phyloP scores from a whole-genome alignment of 768 basidiomycete species.

The Naganishia randhawae region DNA sequence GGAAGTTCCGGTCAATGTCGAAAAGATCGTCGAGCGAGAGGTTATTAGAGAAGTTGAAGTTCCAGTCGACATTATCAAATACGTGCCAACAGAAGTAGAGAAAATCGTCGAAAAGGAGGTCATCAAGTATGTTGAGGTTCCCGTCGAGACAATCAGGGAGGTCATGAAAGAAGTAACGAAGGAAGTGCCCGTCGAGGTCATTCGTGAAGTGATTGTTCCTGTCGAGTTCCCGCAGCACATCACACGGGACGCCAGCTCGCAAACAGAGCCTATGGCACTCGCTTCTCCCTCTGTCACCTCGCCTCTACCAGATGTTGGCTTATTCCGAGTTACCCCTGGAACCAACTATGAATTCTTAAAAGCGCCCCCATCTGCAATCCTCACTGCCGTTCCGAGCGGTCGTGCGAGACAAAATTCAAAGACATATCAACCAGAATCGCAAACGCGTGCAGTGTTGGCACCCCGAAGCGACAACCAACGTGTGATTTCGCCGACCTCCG shows the following conservation, averaged over 20 bases:
- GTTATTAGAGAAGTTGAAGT: constrained; percentile 42
- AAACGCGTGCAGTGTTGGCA: not conserved
- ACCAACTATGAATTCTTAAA: constrained; percentile 50
- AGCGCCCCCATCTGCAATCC: constrained; percentile 36
- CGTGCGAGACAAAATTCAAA: constrained; percentile 4
- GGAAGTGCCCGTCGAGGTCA: constrained; percentile 36
- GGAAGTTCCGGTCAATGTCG: constrained; percentile 40
- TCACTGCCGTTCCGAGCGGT: not conserved
- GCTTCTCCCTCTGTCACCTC: constrained; percentile 25
- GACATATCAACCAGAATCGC: constrained; percentile 2
- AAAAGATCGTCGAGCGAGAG: constrained; percentile 39
- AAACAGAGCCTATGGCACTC: constrained; percentile 34
- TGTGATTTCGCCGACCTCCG: not conserved
- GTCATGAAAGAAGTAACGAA: constrained; percentile 33
- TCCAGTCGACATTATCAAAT: constrained; percentile 34
- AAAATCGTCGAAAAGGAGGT: constrained; percentile 38
- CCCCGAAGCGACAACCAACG: constrained; percentile 3
- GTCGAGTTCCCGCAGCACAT: constrained; percentile 32
- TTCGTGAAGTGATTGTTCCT: constrained; percentile 40
- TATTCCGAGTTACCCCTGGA: constrained; percentile 43
- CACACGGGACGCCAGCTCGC: constrained; percentile 28
- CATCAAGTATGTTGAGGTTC: constrained; percentile 29
- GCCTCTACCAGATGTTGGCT: constrained; percentile 37
- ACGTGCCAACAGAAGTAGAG: constrained; percentile 34
- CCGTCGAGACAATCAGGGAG: constrained; percentile 45